Evolutionary conservation across 768 basidiomycete species (phyloP), one percentile per base, ranked within the genome.

Genomic region (Thelephora aurantiotincta): DNA sequence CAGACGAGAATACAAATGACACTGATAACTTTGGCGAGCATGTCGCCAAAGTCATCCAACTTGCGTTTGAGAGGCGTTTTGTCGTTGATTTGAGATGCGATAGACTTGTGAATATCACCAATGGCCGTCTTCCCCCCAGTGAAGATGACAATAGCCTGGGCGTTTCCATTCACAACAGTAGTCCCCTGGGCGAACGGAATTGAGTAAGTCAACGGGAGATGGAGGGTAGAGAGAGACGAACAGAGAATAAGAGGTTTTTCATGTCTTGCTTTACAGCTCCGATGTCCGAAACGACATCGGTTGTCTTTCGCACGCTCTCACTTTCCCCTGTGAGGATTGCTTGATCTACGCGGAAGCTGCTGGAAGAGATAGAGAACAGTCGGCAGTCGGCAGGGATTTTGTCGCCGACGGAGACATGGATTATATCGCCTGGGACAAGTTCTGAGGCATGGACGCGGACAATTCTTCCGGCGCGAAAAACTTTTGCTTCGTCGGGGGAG

Each of bases 21-120:
- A 38, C 82, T 77, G 65, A 99, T 99, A 63, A 98, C 93, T 63
- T 97, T 98, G 23, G 94, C 94, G 45, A 99, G 75, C 75, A 83
- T 82, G 59, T 99, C 93, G 50, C 94, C 94, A 55, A 99, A 99
- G 61, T 99, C 94, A 62, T 99, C 94, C 42, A 99, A 74, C 64
- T 97, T 97, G 52, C 88, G 82, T 65, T 99, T 99, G 45, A 99
- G 68, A 0, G 94, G 94, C 0, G 94, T 99, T 73, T 98, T 97
- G 57, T 97, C 93, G 47, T 73, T 79, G 54, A 93, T 93, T 62
- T 94, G 91, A 30, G 82, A 75, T 5, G 87, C 78, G 62, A 99
- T 99, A 41, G 91, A 94, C 57, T 89, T 86, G 70, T 99, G 94
- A 54, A 99, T 98, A 58, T 94, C 83, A 23, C 94, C 94, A 55